Evolutionary conservation across 2,329 filamentous ascomycete species (phyloP), one percentile per base, ranked within the genome.

Genomic region (Trichophyton rubrum): DNA sequence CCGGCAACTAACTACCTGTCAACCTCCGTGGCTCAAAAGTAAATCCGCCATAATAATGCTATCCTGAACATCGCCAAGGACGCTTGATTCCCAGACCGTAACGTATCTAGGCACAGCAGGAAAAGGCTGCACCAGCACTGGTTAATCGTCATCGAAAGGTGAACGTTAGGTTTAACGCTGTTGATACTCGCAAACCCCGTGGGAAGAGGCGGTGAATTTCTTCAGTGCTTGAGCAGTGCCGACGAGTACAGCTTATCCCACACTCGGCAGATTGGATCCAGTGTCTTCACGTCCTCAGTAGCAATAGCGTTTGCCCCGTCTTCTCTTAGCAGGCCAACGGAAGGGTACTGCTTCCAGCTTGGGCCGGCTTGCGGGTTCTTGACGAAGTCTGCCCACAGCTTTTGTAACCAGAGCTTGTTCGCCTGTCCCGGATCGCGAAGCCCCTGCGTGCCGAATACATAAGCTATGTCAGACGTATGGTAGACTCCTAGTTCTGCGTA

Each of bases 331-430:
- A 51, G 13, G 35, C 49, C 49, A 35, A 60, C 59, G 7, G 47
- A 20, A 15, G 41, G 41, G 17, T 55, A 55, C 15, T 55, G 51
- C 15, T 20, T 35, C 73, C 73, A 74, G 0, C 73, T 73, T 1
- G 72, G 73, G 13, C 72, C 73, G 40, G 63, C 64, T 2, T 47
- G n/a, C 2, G 73, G 72, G 60, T 74, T 68, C 64, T 71, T 72
- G 2, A 71, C 72, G 59, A 75, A 74, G 2, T 64, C 59, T 1
- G 71, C 71, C 72, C 72, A 74, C 0, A 66, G 65, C 13, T 65
- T 64, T 58, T 69, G 67, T 67, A 75, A 71, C 24, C 64, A 63
- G 9, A 74, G 65, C 13, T 67, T 67, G 27, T 68, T 67, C 60
- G 74, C 64, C 58, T 72, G 67, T 11, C 58, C 51, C 6, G 35